Evolutionary conservation across 129 eudicot species (phyloP).

Genomic region (Calendula officinalis): DNA sequence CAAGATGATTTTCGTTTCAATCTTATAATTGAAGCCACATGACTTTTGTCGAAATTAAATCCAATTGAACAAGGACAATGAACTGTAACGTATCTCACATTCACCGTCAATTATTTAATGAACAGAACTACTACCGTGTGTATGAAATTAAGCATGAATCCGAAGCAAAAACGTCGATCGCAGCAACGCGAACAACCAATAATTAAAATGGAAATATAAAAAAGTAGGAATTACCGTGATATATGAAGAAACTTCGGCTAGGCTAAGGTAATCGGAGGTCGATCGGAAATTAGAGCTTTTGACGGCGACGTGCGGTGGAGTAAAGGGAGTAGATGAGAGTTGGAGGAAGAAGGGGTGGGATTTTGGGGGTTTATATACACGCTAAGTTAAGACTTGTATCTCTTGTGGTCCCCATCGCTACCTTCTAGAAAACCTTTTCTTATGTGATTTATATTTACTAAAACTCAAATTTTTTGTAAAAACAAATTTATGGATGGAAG

Average conservation of each 20-base stretch:
- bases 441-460: too few species aligned
- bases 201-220: background rate
- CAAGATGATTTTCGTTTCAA: background rate
- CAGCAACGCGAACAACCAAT: conserved; percentile 1
- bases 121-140: background rate
- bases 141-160: conserved; percentile 7
- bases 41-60: background rate
- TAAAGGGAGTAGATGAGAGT: background rate
- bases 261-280: background rate
- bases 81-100: background rate
- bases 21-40: background rate
- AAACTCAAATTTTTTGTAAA: too few species aligned
- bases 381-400: background rate
- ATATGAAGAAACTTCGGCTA: background rate
- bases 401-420: background rate
- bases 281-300: conserved; percentile 21
- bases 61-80: background rate
- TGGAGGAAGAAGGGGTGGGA: conserved; percentile 16
- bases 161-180: background rate
- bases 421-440: conserved; percentile 4
- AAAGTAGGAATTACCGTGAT: conserved; percentile 14
- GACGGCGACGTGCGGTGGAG: conserved; percentile 1
- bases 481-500: too few species aligned
- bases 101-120: background rate
- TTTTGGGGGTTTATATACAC: conserved; percentile 31